A percentile compares a stretch with the other conserved stretches of the same genome.
phyloP scores from a whole-genome alignment of 2,329 filamentous ascomycete species.

The Polychaeton citri region DNA sequence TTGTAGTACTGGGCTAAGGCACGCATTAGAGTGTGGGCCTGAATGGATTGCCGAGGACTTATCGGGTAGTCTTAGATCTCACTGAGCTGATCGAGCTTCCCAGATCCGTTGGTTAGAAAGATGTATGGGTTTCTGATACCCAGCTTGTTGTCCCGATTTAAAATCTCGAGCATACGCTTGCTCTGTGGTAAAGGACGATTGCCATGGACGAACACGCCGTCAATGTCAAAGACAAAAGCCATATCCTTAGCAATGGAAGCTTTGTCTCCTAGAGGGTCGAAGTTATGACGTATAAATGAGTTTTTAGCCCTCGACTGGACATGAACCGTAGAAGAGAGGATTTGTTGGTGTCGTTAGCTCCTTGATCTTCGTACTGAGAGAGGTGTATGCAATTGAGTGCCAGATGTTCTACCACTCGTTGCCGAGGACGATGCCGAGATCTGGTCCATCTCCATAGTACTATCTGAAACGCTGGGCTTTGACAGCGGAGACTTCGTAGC shows the following conservation, averaged over 20 bases:
- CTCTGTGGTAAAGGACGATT: conserved; percentile 57
- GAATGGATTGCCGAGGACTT: conserved; percentile 61
- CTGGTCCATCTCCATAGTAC: conserved; percentile 57
- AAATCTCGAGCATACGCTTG: conserved; percentile 51
- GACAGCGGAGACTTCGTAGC: conserved; percentile 58
- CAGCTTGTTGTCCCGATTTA: conserved; percentile 64
- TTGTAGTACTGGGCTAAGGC: conserved; percentile 64
- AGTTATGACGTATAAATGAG: conserved; percentile 53
- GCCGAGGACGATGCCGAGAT: conserved; percentile 54
- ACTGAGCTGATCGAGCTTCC: conserved; percentile 56
- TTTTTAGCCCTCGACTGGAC: conserved; percentile 39
- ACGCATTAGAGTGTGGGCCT: conserved; percentile 66
- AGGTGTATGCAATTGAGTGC: conserved; percentile 62
- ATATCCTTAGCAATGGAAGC: conserved; percentile 61
- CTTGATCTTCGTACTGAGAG: conserved; percentile 61
- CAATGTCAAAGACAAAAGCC: conserved; percentile 68
- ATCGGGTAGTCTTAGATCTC: conserved; percentile 54
- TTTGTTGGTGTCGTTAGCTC: conserved; percentile 53
- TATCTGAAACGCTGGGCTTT: conserved; percentile 54
- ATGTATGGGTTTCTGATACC: conserved; percentile 67
- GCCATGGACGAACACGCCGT: conserved; percentile 63
- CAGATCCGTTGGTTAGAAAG: conserved; percentile 62
- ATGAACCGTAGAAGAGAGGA: conserved; percentile 38
- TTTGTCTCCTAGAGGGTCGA: conserved; percentile 50
- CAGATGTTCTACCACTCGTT: conserved; percentile 53